Evolutionary conservation across 371 early-diverging fungal species (phyloP), one percentile per base, ranked within the genome.

Genomic region (Mortierella polycephala): DNA sequence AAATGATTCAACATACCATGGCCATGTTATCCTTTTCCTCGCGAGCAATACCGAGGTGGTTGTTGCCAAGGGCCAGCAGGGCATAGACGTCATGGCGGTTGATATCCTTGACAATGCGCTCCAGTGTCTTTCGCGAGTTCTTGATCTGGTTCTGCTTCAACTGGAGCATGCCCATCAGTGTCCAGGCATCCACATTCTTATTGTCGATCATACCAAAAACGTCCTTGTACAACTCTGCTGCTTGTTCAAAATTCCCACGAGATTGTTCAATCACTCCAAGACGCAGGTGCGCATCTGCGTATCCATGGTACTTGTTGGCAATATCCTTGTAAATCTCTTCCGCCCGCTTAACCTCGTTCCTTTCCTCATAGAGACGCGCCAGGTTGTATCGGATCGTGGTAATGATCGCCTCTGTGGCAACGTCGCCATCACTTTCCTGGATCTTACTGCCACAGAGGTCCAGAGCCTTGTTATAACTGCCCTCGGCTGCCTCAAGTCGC

Each of bases 21-120:
- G 67, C 50, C 54, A 63, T 62, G 40, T 81, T 71, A 13, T 69
- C 74, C 67, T 79, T 89, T 59, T 85, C 65, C 61, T 88, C 88
- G 44, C 88, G 74, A 16, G 89, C 89, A 42, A 89, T 85, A 1
- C 84, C 75, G 45, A 95, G 83, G 67, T 93, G 90, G 55, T 90
- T 90, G 81, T 96, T 95, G 21, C 97, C 98, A 1, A 95, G 87
- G 16, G 91, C 87, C 63, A 92, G 85, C 42, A 96, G 89, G 1
- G 96, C 90, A 71, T 94, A 95, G 9, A 89, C 57, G 71, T 96
- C 93, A 61, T 96, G 87, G 55, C 89, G 90, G 71, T 95, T 91
- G 51, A 93, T 88, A 20, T 91, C 87, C 64, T 87, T 87, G 8
- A 96, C 84, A 0, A 97, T 91, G 45, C 88, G 85, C 77, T 96